Evolutionary conservation across 2,329 filamentous ascomycete genomes (phyloP), one percentile per base, ranked within the genome.

Genomic region (Aspergillus pseudoglaucus): DNA sequence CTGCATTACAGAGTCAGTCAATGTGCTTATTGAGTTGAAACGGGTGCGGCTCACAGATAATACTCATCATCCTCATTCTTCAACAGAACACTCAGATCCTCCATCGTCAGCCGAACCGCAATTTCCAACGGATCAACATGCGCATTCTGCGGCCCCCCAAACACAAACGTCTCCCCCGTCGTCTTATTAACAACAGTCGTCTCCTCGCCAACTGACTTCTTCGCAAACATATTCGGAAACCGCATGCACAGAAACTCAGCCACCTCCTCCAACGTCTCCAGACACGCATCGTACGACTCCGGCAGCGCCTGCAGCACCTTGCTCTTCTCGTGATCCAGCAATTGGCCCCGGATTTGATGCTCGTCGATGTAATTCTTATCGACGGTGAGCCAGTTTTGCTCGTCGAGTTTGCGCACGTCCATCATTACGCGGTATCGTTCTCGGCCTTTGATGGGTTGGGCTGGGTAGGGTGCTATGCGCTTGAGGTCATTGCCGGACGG

Each of bases 81-180:
- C 49, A 73, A 63, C 33, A 79, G 53, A 33, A 80, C 65, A 44
- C 70, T 77, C 48, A 79, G 68, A 50, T 80, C 77, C 56, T 79
- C 76, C 70, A 73, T 74, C 1, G 71, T 70, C 15, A 80, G 59
- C 42, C 75, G 65, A 0, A 75, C 75, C 8, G 73, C 73, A 12
- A 74, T 61, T 49, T 78, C 77, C n/a, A 79, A 59, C 1, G 76
- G 73, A 42, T 74, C 67, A 6, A 65, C 56, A 23, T 62, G 59
- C 7, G 37, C 15, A 25, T 61, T 55, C 23, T 60, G 65, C 2
- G 62, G 56, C 3, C 56, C 59, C 1, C 65, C 64, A 30, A 77
- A 60, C 0, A 58, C 51, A 50, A 74, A 77, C 14, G 60, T 65
- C 44, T 78, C 75, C 10, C 62, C 60, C 0, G 71, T 75, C 42